Conservation (phyloP, 495 filamentous ascomycete genomes). For the Parathielavia hyrcaniae region DNA sequence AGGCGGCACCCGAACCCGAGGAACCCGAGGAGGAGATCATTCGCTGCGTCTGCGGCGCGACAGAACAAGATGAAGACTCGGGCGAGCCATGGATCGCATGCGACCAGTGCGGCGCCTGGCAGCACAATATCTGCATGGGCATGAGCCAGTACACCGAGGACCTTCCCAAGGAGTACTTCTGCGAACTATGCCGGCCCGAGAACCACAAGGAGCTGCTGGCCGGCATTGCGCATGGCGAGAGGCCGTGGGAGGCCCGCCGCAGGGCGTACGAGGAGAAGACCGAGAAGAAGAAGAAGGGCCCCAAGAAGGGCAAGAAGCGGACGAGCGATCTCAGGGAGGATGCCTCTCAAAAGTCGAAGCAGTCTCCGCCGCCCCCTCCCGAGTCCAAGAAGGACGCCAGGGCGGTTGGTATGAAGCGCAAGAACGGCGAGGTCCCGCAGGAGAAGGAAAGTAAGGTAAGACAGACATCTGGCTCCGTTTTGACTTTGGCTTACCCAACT, state of each 20-base stretch:
- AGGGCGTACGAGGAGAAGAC: conserved; percentile 45
- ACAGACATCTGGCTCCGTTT: background rate
- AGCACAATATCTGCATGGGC: conserved; percentile 94
- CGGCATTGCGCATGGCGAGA: conserved; percentile 69
- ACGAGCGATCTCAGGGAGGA: conserved; percentile 46
- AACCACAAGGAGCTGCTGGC: conserved; percentile 69
- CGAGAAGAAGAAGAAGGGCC: conserved; percentile 43
- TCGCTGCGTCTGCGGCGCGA: conserved; percentile 86
- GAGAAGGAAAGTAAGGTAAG: conserved; percentile 41
- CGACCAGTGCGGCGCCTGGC: conserved; percentile 86
- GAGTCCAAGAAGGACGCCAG: conserved; percentile 37
- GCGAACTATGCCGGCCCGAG: conserved; percentile 80
- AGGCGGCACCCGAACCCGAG: conserved; percentile 50
- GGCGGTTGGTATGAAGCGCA: conserved; percentile 34
- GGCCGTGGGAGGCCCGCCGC: conserved; percentile 71
- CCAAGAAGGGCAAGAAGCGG: conserved; percentile 48
- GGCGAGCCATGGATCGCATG: conserved; percentile 85
- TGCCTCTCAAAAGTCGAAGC: conserved; percentile 37
- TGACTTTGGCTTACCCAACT: background rate
- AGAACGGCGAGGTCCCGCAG: conserved; percentile 41
- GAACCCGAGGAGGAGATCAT: conserved; percentile 65
- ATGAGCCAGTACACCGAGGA: conserved; percentile 68
- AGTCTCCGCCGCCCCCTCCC: conserved; percentile 33
- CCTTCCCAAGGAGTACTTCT: conserved; percentile 74
- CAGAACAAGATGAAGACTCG: conserved; percentile 74